Percentiles rank a stretch among this genome's conserved stretches.
These are phyloP conservation scores for Penicillium parvum DNA, from an alignment of 495 filamentous ascomycete genomes.

Conservation along the genomic window DNA sequence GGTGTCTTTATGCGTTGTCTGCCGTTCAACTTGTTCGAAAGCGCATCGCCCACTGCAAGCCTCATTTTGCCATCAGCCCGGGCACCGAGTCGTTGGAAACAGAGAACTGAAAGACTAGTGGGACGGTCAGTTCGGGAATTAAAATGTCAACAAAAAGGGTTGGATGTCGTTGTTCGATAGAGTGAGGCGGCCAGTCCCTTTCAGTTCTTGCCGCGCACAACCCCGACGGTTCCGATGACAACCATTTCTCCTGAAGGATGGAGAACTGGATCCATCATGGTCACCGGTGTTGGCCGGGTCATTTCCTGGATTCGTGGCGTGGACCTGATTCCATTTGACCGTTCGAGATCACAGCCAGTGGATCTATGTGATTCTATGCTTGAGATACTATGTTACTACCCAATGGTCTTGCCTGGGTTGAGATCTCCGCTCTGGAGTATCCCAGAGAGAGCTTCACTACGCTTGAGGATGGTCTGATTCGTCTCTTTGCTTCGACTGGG, in stretches of 20 bases:
- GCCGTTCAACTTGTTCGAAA: conserved; percentile 13
- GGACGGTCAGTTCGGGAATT: conserved; percentile 8
- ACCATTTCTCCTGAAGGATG: conserved; percentile 10
- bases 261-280: no score
- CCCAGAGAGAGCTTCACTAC: no score
- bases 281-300: not conserved
- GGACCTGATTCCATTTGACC: conserved; percentile 5
- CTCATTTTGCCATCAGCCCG: conserved; percentile 21
- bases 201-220: conserved; percentile 2
- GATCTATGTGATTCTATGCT: conserved; percentile 8
- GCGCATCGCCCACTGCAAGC: conserved; percentile 12
- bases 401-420: conserved; percentile 8
- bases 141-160: conserved; percentile 26
- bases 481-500: conserved; percentile 3
- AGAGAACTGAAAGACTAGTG: not conserved
- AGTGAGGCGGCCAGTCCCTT: conserved; percentile 36
- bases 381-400: no score
- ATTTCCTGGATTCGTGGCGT: conserved; percentile 4
- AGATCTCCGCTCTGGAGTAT: conserved; percentile 3
- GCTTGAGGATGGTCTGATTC: conserved; percentile 12
- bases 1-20: conserved; percentile 10
- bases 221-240: conserved; percentile 23
- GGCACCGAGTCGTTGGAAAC: conserved; percentile 1
- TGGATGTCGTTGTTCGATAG: conserved; percentile 31
- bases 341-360: conserved; percentile 3